A percentile compares a stretch with the other conserved stretches of the same genome.
Evolutionary conservation across 768 basidiomycete genomes (phyloP).

Genomic region (Agrocybe chaxingu): DNA sequence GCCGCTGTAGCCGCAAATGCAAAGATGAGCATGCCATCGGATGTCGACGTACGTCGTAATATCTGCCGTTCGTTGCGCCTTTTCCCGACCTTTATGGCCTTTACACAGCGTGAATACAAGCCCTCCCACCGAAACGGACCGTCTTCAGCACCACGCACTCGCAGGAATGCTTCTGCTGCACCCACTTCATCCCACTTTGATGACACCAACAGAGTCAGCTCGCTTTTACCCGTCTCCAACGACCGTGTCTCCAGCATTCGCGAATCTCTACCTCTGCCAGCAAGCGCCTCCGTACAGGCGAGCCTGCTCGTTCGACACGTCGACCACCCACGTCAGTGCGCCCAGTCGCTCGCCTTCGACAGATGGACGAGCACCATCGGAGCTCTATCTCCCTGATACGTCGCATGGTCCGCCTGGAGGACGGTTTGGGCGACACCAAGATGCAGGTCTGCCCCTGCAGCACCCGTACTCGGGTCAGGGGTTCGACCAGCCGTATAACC

Average conservation of each 20-base stretch:
- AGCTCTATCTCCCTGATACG: constrained; percentile 11
- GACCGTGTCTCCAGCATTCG: constrained; percentile 17
- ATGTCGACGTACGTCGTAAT: constrained; percentile 8
- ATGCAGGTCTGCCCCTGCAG: background rate
- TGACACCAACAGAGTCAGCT: constrained; percentile 6
- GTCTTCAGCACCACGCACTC: no score
- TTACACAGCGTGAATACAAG: background rate
- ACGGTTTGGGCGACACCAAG: background rate
- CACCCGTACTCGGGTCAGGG: background rate
- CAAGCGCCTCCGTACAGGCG: constrained; percentile 15
- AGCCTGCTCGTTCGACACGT: constrained; percentile 12
- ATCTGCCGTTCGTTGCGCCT: constrained; percentile 1
- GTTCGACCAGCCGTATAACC: constrained; percentile 9
- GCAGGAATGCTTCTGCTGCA: background rate
- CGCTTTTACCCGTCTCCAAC: constrained; percentile 18
- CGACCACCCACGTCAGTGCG: constrained; percentile 10
- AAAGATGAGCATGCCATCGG: constrained; percentile 1
- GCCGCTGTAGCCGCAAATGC: constrained; percentile 6
- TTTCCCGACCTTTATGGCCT: background rate
- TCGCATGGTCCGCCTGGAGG: background rate
- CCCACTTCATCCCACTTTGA: constrained; percentile 1
- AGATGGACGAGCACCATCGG: constrained; percentile 5
- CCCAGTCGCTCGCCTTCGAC: constrained; percentile 10
- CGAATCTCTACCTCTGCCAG: constrained; percentile 13
- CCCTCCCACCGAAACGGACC: no score